Conservation (phyloP, 345 rosid genomes). For the Passiflora organensis region DNA sequence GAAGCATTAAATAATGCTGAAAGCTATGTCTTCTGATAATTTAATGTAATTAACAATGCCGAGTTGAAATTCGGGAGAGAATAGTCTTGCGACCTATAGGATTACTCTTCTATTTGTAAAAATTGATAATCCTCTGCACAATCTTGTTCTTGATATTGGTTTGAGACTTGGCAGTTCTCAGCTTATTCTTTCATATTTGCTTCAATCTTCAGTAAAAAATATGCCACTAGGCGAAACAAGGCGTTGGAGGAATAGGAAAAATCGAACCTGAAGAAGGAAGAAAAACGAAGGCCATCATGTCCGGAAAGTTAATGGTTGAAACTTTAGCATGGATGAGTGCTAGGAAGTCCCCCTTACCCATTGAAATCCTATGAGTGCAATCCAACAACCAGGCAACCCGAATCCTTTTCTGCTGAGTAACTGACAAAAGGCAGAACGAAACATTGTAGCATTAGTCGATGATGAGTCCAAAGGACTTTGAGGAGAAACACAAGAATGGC, state of each 20-base stretch:
- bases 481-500: not conserved
- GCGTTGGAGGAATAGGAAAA: conserved; percentile 47
- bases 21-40: too few relatives aligned
- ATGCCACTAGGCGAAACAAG: conserved; percentile 52
- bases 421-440: conserved; percentile 26
- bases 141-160: too few relatives aligned
- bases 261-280: conserved; percentile 51
- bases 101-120: too few relatives aligned
- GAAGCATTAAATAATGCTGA: not conserved
- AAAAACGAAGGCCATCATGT: not conserved
- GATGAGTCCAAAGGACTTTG: not conserved
- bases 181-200: conserved; percentile 32
- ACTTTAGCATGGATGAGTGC: not conserved
- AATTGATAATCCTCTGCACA: too few relatives aligned
- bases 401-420: conserved; percentile 49
- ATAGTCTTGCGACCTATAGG: too few relatives aligned
- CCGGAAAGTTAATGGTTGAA: not conserved
- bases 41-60: too few relatives aligned
- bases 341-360: conserved; percentile 51
- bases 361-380: conserved; percentile 57
- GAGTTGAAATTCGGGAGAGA: too few relatives aligned
- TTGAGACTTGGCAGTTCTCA: conserved; percentile 41
- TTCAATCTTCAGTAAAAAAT: conserved; percentile 44
- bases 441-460: not conserved
- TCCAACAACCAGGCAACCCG: conserved; percentile 75